phyloP scores from a whole-genome alignment of 192 early-diverging fungal species.

The Podila minutissima region DNA sequence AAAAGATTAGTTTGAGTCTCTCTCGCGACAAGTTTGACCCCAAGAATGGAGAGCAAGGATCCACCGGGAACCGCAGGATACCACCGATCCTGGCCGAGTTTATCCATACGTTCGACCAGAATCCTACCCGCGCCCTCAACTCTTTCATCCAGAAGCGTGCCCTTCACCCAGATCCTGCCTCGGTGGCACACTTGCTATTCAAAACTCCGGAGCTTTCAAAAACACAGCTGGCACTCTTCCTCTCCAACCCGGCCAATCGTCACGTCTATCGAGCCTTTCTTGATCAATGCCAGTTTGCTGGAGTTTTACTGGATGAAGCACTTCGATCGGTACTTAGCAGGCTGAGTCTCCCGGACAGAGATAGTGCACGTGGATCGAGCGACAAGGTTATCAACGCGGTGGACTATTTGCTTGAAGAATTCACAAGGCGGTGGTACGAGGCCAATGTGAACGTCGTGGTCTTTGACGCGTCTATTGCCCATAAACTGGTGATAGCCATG shows the following conservation, averaged over 20 bases:
- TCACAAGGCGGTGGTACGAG: conserved; percentile 71
- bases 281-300: conserved; percentile 62
- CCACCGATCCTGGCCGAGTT: conserved; percentile 67
- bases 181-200: conserved; percentile 73
- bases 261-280: conserved; percentile 68
- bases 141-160: conserved; percentile 67
- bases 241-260: conserved; percentile 62
- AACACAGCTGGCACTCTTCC: conserved; percentile 65
- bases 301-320: conserved; percentile 66
- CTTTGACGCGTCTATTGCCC: conserved; percentile 62
- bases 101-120: conserved; percentile 65
- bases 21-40: conserved; percentile 50
- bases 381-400: conserved; percentile 37
- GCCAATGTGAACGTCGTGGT: conserved; percentile 66
- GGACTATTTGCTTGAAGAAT: conserved; percentile 65
- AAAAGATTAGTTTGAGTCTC: conserved; percentile 55
- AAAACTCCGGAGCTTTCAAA: conserved; percentile 69
- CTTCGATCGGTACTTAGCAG: conserved; percentile 64
- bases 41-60: conserved; percentile 24
- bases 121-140: conserved; percentile 64
- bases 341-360: conserved; percentile 63
- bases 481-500: conserved; percentile 72
- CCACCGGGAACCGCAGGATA: conserved; percentile 51
- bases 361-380: conserved; percentile 3
- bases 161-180: conserved; percentile 64